Evolutionary conservation across 2,329 filamentous ascomycete genomes (phyloP).

Genomic region (Pezicula neosporulosa): DNA sequence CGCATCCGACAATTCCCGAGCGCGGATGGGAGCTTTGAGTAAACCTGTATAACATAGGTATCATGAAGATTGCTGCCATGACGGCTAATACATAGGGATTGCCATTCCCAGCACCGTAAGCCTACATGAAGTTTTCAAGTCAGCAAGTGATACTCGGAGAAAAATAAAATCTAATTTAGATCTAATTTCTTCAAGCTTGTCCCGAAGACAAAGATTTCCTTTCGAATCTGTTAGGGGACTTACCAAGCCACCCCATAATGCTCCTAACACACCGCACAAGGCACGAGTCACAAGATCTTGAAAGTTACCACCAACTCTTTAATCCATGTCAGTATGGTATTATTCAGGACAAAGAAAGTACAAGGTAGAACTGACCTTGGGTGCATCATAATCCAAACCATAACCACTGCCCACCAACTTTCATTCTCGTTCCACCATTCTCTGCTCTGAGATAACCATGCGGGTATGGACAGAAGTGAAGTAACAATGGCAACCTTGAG

Average conservation of each 20-base stretch:
- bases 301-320: conserved; percentile 51
- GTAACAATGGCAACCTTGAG: conserved; percentile 52
- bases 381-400: conserved; percentile 54
- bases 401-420: conserved; percentile 55
- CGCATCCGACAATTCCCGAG: conserved; percentile 54
- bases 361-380: conserved; percentile 32
- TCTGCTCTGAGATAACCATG: conserved; percentile 42
- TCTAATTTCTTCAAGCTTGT: too few relatives aligned
- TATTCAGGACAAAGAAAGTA: neutral
- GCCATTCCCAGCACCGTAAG: conserved; percentile 46
- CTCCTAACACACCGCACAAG: conserved; percentile 46
- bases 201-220: too few relatives aligned
- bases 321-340: neutral
- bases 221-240: too few relatives aligned
- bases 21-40: conserved; percentile 53
- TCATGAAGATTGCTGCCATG: conserved; percentile 53
- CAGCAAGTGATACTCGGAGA: too few relatives aligned
- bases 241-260: conserved; percentile 48
- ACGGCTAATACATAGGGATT: conserved; percentile 52
- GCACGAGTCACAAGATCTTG: conserved; percentile 53
- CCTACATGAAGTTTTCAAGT: conserved; percentile 8
- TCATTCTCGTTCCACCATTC: conserved; percentile 54
- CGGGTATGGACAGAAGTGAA: conserved; percentile 48
- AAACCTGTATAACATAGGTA: conserved; percentile 56
- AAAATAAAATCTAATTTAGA: too few relatives aligned